These are phyloP conservation scores for Heritiera fomes DNA, from an alignment of 345 rosid species.

Conservation along the genomic window DNA sequence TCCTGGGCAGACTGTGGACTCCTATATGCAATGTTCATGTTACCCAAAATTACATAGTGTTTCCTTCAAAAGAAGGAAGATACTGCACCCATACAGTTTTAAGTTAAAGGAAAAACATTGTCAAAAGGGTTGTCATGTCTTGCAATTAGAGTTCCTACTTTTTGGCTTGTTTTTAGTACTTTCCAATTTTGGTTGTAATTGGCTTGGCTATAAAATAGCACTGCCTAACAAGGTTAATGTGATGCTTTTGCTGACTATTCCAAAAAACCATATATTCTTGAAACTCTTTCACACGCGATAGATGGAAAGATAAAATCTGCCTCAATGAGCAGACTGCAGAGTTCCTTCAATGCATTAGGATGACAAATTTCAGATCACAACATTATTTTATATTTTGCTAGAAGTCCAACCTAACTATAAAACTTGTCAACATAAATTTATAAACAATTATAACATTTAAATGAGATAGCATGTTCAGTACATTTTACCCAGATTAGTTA, in stretches of 20 bases:
- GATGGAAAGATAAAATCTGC: neutral
- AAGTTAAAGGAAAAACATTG: neutral
- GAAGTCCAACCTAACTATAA: neutral
- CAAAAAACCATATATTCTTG: too few species aligned
- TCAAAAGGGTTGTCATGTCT: neutral
- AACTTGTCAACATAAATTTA: neutral
- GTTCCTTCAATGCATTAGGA: neutral
- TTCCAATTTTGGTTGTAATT: too few species aligned
- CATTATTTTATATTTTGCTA: neutral
- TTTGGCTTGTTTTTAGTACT: too few species aligned
- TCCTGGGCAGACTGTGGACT: neutral
- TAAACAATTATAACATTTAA: neutral
- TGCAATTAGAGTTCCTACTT: too few species aligned
- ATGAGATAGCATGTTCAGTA: neutral
- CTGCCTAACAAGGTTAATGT: too few species aligned
- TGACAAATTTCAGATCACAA: neutral
- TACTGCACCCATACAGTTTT: neutral
- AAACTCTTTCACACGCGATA: too few species aligned
- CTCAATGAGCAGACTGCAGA: neutral
- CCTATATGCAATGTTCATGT: neutral
- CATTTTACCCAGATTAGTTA: neutral
- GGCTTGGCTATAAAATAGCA: neutral
- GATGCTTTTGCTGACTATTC: too few species aligned
- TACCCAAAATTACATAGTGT: neutral
- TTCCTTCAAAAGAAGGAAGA: slow-evolving; percentile 1